Evolutionary conservation across 83 land plant species (phyloP), one percentile per base, ranked within the genome.

Genomic region (Picea abies): DNA sequence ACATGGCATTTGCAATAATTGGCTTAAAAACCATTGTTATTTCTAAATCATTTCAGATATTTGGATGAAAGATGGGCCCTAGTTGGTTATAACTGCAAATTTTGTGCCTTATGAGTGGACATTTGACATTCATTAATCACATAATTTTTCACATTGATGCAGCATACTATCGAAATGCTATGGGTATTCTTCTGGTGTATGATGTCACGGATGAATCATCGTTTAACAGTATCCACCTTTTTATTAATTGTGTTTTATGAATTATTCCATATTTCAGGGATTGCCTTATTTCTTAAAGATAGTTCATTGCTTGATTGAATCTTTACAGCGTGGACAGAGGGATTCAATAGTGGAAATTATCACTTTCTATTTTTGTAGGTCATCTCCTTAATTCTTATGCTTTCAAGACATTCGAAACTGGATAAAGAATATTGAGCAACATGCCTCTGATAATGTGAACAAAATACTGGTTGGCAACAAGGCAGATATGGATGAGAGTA

Each of bases 401-500:
- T 76, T 60, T 35, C 58, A 73, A 94, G 96, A 29, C 32, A 29
- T 29, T 29, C 32, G 32, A 1, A 29, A 29, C 32, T 29, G 32
- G 32, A 29, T 29, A 29, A 29, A 29, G 0, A 29, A 29, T 29
- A 29, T 29, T 29, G 32, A 29, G 32, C 32, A 29, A 29, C 32
- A 29, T 29, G 32, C 32, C 32, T 29, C 32, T 29, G 1, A 29
- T 29, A 29, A 29, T 29, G 32, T 29, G 32, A 29, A 29, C 32
- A 29, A 29, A 92, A 89, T 94, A 44, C 64, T 94, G 83, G 92
- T 94, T 35, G 96, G 96, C 44, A 94, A 94, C 90, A 94, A 94
- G 85, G 96, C 96, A 81, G 96, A 94, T 71, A 94, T 94, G 96
- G 96, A 92, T 84, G 93, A 92, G 85, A 92, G 93, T 88, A 94